Conservation (phyloP, 208 protist species). For the Wallacemonas sp. region DNA sequence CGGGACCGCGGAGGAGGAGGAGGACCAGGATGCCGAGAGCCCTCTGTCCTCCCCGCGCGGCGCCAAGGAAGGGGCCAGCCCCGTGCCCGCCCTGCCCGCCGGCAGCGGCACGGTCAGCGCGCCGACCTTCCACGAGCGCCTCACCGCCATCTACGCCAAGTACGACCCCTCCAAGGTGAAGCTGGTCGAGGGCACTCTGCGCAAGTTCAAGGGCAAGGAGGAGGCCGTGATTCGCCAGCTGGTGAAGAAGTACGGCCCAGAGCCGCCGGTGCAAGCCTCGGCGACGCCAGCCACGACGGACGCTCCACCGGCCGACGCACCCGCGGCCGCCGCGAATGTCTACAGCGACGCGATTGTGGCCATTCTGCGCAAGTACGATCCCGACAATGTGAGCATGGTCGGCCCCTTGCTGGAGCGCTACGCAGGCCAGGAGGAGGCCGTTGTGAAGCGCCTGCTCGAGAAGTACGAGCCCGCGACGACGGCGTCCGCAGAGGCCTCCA, state of each 20-base stretch:
- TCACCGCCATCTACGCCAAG: conserved; percentile 57
- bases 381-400: conserved; percentile 35
- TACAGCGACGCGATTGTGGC: conserved; percentile 30
- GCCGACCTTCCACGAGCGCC: conserved; percentile 43
- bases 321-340: neutral
- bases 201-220: conserved; percentile 62
- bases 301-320: neutral
- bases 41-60: too few species aligned
- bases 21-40: too few species aligned
- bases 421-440: conserved; percentile 37
- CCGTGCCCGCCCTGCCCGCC: too few species aligned
- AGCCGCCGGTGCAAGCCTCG: conserved; percentile 35
- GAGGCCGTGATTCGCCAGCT: conserved; percentile 58
- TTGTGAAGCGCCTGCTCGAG: conserved; percentile 38
- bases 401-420: conserved; percentile 39
- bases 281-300: too few species aligned
- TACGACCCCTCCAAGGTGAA: conserved; percentile 60
- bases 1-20: too few species aligned
- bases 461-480: conserved; percentile 32
- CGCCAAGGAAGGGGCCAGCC: too few species aligned
- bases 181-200: conserved; percentile 55
- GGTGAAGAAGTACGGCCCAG: conserved; percentile 70
- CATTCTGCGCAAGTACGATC: conserved; percentile 39
- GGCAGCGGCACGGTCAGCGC: neutral
- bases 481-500: neutral